phyloP scores from a whole-genome alignment of 1,284 basidiomycete genomes.

The Naganishia liquefaciens region DNA sequence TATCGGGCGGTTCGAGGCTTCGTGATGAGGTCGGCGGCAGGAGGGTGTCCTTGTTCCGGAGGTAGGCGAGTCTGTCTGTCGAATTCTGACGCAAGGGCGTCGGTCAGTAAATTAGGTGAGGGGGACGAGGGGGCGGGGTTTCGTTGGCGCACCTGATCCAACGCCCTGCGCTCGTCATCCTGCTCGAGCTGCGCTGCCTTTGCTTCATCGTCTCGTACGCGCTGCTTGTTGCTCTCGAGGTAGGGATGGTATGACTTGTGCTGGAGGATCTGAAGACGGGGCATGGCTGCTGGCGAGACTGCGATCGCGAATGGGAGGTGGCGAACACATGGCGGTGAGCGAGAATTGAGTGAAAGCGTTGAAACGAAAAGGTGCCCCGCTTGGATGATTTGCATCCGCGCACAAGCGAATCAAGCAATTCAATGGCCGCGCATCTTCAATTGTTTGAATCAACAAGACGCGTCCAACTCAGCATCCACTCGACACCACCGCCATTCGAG shows the following conservation, averaged over 20 bases:
- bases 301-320: not conserved
- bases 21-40: slow-evolving; percentile 39
- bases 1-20: slow-evolving; percentile 16
- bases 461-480: too few relatives aligned
- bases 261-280: slow-evolving; percentile 36
- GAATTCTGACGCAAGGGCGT: slow-evolving; percentile 26
- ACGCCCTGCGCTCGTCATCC: slow-evolving; percentile 41
- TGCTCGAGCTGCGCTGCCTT: slow-evolving; percentile 45
- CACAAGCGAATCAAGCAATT: too few relatives aligned
- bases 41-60: slow-evolving; percentile 40
- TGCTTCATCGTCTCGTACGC: slow-evolving; percentile 54
- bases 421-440: too few relatives aligned
- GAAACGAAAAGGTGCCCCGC: too few relatives aligned
- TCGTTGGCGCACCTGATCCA: slow-evolving; percentile 40
- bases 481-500: not conserved
- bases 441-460: too few relatives aligned
- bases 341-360: slow-evolving; percentile 33
- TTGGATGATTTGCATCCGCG: slow-evolving; percentile 19
- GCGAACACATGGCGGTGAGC: too few relatives aligned
- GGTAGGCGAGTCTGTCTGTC: slow-evolving; percentile 44
- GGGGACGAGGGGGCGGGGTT: not conserved
- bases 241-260: slow-evolving; percentile 57
- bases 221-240: slow-evolving; percentile 54
- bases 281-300: slow-evolving; percentile 2
- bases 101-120: too few relatives aligned